A percentile compares a stretch with the other conserved stretches of the same genome.
Evolutionary conservation across 305 asterid species (phyloP).

Genomic region (Rubia tinctorum): DNA sequence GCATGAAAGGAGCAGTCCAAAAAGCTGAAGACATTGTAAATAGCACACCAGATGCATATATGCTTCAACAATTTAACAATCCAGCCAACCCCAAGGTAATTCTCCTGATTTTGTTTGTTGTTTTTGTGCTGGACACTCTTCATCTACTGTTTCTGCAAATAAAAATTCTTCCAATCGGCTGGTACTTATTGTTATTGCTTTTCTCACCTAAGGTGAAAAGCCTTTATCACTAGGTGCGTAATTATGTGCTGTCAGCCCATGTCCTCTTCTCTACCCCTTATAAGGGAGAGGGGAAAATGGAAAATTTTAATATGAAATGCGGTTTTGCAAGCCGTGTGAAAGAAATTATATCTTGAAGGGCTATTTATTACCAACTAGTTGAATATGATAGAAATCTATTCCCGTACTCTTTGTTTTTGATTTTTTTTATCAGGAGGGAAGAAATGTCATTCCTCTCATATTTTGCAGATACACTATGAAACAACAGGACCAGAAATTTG

Average conservation of each 20-base stretch:
- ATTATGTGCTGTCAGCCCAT: not conserved
- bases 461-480: conserved; percentile 78
- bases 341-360: not conserved
- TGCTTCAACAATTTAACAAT: conserved; percentile 94
- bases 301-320: not conserved
- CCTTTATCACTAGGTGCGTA: not conserved
- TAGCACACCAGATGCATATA: conserved; percentile 69
- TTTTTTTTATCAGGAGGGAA: not conserved
- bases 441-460: conserved; percentile 5
- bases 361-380: not conserved
- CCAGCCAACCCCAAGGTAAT: conserved; percentile 98
- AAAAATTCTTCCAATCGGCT: not conserved
- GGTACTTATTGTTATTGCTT: not conserved
- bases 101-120: conserved; percentile 10
- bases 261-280: not conserved
- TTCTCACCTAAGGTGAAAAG: not conserved
- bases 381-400: not conserved
- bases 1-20: conserved; percentile 93
- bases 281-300: not conserved
- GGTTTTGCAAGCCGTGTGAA: not conserved
- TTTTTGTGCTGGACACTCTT: not conserved
- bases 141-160: not conserved
- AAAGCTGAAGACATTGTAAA: conserved; percentile 88
- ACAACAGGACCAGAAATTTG: conserved; percentile 99
- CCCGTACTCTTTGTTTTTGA: not conserved